Evolutionary conservation across 768 basidiomycete species (phyloP).

Genomic region (Pulveroboletus sp.): DNA sequence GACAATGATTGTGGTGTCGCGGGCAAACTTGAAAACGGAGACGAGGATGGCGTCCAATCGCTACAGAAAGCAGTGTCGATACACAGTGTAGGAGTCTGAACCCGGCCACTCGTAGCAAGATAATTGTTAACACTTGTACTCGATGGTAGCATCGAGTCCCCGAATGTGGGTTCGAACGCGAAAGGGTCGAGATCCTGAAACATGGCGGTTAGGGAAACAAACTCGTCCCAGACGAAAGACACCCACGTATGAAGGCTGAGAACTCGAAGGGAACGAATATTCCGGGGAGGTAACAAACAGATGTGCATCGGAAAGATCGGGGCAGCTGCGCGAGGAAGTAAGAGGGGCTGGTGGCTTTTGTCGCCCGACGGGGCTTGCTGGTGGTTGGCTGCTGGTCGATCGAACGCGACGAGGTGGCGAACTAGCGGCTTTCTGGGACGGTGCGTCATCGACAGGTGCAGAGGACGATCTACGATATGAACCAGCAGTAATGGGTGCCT

Average conservation of each 20-base stretch:
- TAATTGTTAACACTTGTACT: slow-evolving; percentile 18
- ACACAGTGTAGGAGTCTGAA: slow-evolving; percentile 33
- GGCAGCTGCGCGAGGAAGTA: slow-evolving; percentile 21
- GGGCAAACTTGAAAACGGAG: slow-evolving; percentile 43
- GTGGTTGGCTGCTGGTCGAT: slow-evolving; percentile 24
- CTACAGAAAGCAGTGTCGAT: slow-evolving; percentile 37
- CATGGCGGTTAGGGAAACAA: slow-evolving; percentile 1
- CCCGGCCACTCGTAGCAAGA: slow-evolving; percentile 20
- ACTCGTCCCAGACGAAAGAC: neutral
- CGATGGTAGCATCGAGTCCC: slow-evolving; percentile 27
- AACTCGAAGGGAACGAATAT: slow-evolving; percentile 32
- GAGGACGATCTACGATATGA: slow-evolving; percentile 68
- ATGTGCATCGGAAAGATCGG: slow-evolving; percentile 31
- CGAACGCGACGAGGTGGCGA: slow-evolving; percentile 23
- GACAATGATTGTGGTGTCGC: slow-evolving; percentile 39
- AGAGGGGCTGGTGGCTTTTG: slow-evolving; percentile 6
- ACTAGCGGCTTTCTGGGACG: slow-evolving; percentile 29
- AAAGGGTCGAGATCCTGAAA: slow-evolving; percentile 31
- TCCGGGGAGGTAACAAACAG: slow-evolving; percentile 32
- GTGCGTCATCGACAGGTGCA: slow-evolving; percentile 45
- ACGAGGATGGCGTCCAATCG: slow-evolving; percentile 43
- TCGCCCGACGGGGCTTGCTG: slow-evolving; percentile 2
- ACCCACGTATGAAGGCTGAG: slow-evolving; percentile 51
- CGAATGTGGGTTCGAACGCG: slow-evolving; percentile 26
- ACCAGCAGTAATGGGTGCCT: slow-evolving; percentile 68